Evolutionary conservation across 116 monocot species (phyloP).

Genomic region (Dioscorea cayenensis): DNA sequence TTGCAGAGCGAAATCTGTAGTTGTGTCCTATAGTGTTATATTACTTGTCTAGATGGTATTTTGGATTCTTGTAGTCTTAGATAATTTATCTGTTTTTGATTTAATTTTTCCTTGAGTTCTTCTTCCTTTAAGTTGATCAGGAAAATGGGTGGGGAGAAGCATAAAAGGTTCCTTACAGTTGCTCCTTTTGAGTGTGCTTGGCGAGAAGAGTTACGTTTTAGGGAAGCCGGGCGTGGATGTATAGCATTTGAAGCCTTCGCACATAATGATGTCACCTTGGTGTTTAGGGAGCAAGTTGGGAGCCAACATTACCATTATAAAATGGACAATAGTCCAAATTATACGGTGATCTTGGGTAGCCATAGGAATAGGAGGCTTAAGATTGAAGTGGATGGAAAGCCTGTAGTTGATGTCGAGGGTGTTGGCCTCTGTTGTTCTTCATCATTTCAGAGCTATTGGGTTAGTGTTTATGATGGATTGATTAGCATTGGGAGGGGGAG

Average conservation of each 20-base stretch:
- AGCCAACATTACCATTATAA: slow-evolving; percentile 92
- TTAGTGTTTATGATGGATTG: slow-evolving; percentile 84
- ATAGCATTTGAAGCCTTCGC: slow-evolving; percentile 92
- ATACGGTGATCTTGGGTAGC: slow-evolving; percentile 91
- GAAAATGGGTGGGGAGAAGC: slow-evolving; percentile 49
- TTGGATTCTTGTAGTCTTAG: too few species aligned
- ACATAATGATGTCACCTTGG: slow-evolving; percentile 92
- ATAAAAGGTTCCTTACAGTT: slow-evolving; percentile 69
- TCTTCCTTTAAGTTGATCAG: background rate
- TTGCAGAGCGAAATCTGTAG: too few species aligned
- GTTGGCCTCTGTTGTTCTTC: slow-evolving; percentile 79
- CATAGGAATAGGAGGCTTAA: slow-evolving; percentile 85
- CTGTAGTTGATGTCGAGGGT: slow-evolving; percentile 80
- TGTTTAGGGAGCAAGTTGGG: slow-evolving; percentile 88
- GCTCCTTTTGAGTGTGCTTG: slow-evolving; percentile 92
- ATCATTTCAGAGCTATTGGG: slow-evolving; percentile 89
- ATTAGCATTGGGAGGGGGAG: slow-evolving; percentile 83
- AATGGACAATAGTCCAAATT: slow-evolving; percentile 82
- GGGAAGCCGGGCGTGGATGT: slow-evolving; percentile 90
- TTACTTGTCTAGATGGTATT: too few species aligned
- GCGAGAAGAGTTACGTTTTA: slow-evolving; percentile 80
- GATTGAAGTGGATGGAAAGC: slow-evolving; percentile 82
- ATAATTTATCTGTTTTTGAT: too few species aligned
- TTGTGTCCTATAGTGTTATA: too few species aligned
- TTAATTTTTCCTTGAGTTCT: background rate